Evolutionary conservation across 2,329 filamentous ascomycete species (phyloP).

Genomic region (Colletotrichum echinochloae): DNA sequence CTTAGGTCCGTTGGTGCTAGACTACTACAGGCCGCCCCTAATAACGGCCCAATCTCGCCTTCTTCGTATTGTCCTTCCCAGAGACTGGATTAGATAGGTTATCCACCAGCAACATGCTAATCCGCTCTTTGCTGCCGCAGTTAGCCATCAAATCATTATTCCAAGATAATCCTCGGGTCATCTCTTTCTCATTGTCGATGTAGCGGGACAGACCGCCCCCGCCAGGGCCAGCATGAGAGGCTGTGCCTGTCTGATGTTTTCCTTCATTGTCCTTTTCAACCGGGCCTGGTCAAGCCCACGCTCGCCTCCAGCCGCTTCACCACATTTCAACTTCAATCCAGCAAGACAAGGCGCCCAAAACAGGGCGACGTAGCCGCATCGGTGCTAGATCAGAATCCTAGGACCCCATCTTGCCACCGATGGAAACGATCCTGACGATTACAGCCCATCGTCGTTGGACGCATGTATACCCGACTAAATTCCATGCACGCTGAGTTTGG

Average conservation of each 20-base stretch:
- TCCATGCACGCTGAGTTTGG: neutral
- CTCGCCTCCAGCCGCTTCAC: neutral
- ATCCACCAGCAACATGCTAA: neutral
- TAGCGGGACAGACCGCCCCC: neutral
- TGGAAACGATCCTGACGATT: neutral
- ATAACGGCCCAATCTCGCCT: neutral
- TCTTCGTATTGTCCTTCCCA: neutral
- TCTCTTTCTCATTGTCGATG: neutral
- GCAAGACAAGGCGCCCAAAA: neutral
- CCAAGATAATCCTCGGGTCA: neutral
- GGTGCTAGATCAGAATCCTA: neutral
- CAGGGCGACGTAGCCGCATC: slow-evolving; percentile 1
- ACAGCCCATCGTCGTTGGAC: neutral
- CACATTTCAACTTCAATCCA: neutral
- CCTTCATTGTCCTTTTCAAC: slow-evolving; percentile 9
- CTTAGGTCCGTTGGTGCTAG: neutral
- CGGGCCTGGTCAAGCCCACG: neutral
- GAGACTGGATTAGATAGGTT: neutral
- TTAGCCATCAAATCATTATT: neutral
- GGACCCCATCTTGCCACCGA: neutral
- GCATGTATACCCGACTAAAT: neutral
- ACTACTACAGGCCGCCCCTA: neutral
- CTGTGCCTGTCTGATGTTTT: neutral
- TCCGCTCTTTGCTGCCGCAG: neutral
- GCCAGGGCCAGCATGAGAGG: neutral